Evolutionary conservation across 257 asterid genomes (phyloP), one percentile per base, ranked within the genome.

Genomic region (Solanum habrochaites): DNA sequence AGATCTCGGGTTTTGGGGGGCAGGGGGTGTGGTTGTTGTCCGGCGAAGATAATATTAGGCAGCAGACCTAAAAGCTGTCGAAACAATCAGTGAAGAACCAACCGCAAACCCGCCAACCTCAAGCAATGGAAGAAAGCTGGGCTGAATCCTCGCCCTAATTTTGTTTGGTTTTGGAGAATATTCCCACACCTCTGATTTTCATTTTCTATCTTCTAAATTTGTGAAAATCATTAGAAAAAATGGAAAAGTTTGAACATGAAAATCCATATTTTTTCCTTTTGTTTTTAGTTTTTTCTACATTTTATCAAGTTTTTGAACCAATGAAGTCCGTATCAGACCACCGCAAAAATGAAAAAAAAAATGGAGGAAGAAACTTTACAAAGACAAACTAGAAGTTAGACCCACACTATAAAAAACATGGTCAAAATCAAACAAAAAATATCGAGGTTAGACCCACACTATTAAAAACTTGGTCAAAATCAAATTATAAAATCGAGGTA

Each of bases 1-100:
- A 89, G 84, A 83, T 93, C 2, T 93, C 96, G 3, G 93, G 98
- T n/a, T n/a, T n/a, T n/a, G n/a, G n/a, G n/a, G n/a, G n/a, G n/a
- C n/a, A n/a, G n/a, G n/a, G n/a, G n/a, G n/a, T n/a, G n/a, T n/a
- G n/a, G n/a, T n/a, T n/a, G n/a, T n/a, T 87, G 96, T 93, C 96
- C 94, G 71, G 91, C 91, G 21, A 91, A 88, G 91, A 80, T 93
- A 8, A 93, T 93, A 29, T 20, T 86, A 83, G 92, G 92, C 89
- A 40, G 90, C 93, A 10, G 95, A 81, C 88, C 85, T 89, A 42
- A 93, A 93, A 88, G 88, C 66, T 95, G n/a, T 85, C 89, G 85
- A 52, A 88, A 88, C n/a, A 20, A 66, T 73, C n/a, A 3, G 25
- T 89, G 10, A 90, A 88, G n/a, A 89, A 71, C 37, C 6, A 42